Base-by-base conservation (phyloP, 108 stramenopile genomes). In the Fragilariopsis cylindrus region DNA sequence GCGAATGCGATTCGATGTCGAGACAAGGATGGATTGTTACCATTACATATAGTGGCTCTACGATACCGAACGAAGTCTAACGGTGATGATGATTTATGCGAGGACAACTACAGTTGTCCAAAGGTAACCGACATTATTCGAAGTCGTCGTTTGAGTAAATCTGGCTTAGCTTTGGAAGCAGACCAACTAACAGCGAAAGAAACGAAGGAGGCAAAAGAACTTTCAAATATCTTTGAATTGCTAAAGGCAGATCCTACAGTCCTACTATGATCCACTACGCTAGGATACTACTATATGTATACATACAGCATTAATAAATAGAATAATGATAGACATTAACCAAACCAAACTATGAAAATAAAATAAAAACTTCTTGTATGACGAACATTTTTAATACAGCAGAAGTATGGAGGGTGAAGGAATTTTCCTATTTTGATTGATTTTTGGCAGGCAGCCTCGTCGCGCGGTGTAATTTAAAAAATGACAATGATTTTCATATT, bases 21-120 rank as follows among this genome's bases (percentile, higher is more conserved):
- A 65, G 87, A 91, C 68, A 18, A 46, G 8, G 42, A 71, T 60
- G 87, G 87, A 5, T 63, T 87, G 57, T 77, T 91, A 60, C 90
- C 90, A n/a, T 82, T 91, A 47, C 84, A 88, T 60, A 77, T 86
- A 64, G 76, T 73, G 49, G 78, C 81, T 8, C 71, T 85, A 55
- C 78, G 69, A 8, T 84, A 80, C 63, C 43, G 70, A 1, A 52
- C 4, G 9, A 16, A 9, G 3, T 12, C 62, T 5, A 3, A 3
- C 6, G 42, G 5, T 16, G 16, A 7, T 15, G 4, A 16, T 4
- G 48, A 49, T 12, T n/a, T 62, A 2, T 40, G 18, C 48, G 65
- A 67, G 9, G 16, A 11, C 46, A 47, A 67, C 8, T 1, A 30
- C 21, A 30, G 21, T 45, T 12, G 60, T 53, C 75, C 53, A 2